Conservation (phyloP, 2,329 filamentous ascomycete genomes). For the Didymella segeticola region DNA sequence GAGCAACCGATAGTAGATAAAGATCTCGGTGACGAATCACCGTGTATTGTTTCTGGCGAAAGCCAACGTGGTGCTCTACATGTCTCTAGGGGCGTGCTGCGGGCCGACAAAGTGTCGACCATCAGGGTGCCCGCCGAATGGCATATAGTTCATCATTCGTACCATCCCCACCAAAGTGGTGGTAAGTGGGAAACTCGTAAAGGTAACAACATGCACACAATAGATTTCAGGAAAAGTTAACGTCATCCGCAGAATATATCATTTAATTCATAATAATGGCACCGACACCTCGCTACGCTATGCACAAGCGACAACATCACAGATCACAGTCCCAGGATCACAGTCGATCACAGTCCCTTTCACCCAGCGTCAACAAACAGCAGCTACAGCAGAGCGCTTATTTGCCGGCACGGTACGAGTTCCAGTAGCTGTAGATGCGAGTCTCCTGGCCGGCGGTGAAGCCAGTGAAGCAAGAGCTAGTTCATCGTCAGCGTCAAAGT, state of each 20-base stretch:
- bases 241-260: background rate
- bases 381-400: slow-evolving; percentile 17
- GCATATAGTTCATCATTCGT: background rate
- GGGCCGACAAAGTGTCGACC: too few relatives aligned
- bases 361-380: background rate
- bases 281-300: background rate
- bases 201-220: background rate
- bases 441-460: slow-evolving; percentile 37
- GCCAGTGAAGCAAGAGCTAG: slow-evolving; percentile 28
- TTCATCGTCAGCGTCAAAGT: background rate
- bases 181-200: background rate
- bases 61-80: background rate
- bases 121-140: background rate
- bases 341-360: background rate
- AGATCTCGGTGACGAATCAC: too few relatives aligned
- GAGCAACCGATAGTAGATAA: too few relatives aligned
- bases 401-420: slow-evolving; percentile 21
- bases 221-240: background rate
- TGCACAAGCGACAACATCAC: background rate
- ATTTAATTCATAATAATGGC: background rate
- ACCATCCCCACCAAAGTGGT: too few relatives aligned
- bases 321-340: background rate
- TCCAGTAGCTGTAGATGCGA: slow-evolving; percentile 30
- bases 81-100: too few relatives aligned
- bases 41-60: too few relatives aligned